Evolutionary conservation across 202 grass and related monocot species (phyloP).

Genomic region (Musa balbisiana): DNA sequence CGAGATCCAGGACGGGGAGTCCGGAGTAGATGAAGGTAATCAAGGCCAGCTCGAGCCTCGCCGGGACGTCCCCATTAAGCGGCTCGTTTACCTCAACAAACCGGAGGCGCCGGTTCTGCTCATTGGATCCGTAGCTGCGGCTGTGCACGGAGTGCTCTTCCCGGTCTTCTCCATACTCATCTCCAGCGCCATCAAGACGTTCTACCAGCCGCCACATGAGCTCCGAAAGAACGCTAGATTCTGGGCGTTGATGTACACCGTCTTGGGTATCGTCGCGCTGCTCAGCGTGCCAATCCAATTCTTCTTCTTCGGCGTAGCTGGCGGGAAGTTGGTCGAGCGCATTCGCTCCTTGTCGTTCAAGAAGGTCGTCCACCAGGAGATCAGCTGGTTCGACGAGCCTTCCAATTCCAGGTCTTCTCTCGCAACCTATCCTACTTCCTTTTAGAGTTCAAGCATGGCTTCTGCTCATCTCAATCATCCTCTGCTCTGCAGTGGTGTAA

Average conservation of each 20-base stretch:
- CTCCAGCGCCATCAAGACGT: conserved; percentile 53
- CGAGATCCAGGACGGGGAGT: conserved; percentile 28
- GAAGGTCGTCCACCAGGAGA: conserved; percentile 69
- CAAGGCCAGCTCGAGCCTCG: conserved; percentile 21
- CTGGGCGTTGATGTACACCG: conserved; percentile 66
- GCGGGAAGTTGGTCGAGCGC: conserved; percentile 76
- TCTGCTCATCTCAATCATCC: not conserved
- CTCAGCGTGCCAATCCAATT: conserved; percentile 42
- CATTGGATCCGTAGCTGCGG: conserved; percentile 51
- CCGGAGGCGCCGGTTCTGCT: conserved; percentile 55
- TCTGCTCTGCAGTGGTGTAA: conserved; percentile 48
- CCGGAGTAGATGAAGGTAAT: conserved; percentile 14
- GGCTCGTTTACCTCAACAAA: conserved; percentile 61
- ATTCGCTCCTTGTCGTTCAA: conserved; percentile 62
- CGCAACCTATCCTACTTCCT: not conserved
- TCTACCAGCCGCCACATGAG: conserved; percentile 50
- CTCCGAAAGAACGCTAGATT: conserved; percentile 58
- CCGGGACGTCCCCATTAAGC: conserved; percentile 45
- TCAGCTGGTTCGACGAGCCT: conserved; percentile 90
- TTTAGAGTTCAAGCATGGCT: not conserved
- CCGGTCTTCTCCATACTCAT: conserved; percentile 60
- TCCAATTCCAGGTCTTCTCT: conserved; percentile 59
- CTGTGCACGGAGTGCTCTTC: conserved; percentile 57
- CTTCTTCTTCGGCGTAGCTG: conserved; percentile 60
- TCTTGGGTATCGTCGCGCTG: conserved; percentile 46